A percentile compares a stretch with the other conserved stretches of the same genome.
Conservation (phyloP, 495 filamentous ascomycete genomes). For the Penicillium angulare region DNA sequence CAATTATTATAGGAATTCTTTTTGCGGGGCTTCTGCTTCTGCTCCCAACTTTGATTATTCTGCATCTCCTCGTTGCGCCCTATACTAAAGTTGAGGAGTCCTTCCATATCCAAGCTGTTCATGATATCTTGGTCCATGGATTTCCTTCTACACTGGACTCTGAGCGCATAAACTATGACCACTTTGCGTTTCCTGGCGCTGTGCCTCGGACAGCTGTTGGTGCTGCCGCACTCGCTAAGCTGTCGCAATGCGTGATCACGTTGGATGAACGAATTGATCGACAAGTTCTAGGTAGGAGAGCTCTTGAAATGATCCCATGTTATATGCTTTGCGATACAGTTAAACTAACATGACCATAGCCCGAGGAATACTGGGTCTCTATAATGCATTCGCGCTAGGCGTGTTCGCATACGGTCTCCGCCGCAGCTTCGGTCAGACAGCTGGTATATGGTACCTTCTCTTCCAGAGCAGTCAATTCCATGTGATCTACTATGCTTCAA, state of each 20-base stretch:
- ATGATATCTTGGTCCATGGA: conserved; percentile 83
- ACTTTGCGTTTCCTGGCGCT: conserved; percentile 85
- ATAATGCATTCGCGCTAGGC: conserved; percentile 68
- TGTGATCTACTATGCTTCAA: conserved; percentile 87
- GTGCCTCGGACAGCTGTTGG: conserved; percentile 91
- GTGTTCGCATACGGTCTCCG: conserved; percentile 62
- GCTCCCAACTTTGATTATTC: conserved; percentile 65
- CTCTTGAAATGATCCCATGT: background rate
- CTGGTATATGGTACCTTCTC: conserved; percentile 78
- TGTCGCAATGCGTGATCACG: conserved; percentile 61
- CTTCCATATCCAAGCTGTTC: conserved; percentile 93
- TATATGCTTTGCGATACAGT: background rate
- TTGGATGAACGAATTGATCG: conserved; percentile 41
- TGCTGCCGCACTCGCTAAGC: conserved; percentile 65
- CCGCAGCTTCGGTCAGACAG: conserved; percentile 63
- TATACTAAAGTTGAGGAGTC: conserved; percentile 99
- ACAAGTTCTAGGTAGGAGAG: conserved; percentile 52
- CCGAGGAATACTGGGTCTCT: conserved; percentile 72
- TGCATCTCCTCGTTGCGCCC: conserved; percentile 77
- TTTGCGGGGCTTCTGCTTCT: conserved; percentile 40
- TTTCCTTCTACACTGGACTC: conserved; percentile 56
- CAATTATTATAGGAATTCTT: background rate
- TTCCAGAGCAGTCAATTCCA: conserved; percentile 90
- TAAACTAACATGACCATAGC: conserved; percentile 45
- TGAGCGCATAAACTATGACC: conserved; percentile 67